phyloP scores from a whole-genome alignment of 257 asterid genomes.

The Solanum arcanum region DNA sequence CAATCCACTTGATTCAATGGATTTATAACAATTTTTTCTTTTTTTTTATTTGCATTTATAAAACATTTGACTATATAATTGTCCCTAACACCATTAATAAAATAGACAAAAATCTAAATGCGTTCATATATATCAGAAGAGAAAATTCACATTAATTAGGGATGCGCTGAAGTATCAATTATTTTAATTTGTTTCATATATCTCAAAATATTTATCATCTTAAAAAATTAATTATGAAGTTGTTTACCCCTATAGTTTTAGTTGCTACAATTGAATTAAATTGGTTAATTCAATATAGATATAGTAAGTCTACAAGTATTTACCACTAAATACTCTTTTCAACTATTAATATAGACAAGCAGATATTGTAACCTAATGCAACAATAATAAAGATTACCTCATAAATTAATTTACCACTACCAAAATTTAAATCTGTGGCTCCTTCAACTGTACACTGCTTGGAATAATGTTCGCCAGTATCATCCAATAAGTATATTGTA shows the following conservation, averaged over 20 bases:
- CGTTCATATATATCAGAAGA: not conserved
- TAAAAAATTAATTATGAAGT: not conserved
- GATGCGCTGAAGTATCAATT: not conserved
- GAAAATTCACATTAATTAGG: not conserved
- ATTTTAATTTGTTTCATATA: not conserved
- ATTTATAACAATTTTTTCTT: too few species aligned
- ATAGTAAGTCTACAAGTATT: not conserved
- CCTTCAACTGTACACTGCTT: slow-evolving; percentile 34
- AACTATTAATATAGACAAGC: not conserved
- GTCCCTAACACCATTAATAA: not conserved
- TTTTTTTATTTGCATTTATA: not conserved
- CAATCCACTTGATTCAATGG: too few species aligned
- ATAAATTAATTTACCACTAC: slow-evolving; percentile 35
- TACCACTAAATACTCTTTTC: not conserved
- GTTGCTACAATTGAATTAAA: not conserved
- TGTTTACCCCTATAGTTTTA: not conserved
- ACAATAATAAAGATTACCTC: slow-evolving; percentile 19
- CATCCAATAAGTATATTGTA: slow-evolving; percentile 46
- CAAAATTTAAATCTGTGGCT: slow-evolving; percentile 45
- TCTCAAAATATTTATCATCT: not conserved
- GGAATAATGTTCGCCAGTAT: slow-evolving; percentile 33
- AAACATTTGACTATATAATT: not conserved
- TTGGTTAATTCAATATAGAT: not conserved
- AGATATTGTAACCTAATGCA: not conserved
- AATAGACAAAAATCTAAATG: not conserved